phyloP scores from a whole-genome alignment of 2,329 filamentous ascomycete species.

The Cladosporium sp. region DNA sequence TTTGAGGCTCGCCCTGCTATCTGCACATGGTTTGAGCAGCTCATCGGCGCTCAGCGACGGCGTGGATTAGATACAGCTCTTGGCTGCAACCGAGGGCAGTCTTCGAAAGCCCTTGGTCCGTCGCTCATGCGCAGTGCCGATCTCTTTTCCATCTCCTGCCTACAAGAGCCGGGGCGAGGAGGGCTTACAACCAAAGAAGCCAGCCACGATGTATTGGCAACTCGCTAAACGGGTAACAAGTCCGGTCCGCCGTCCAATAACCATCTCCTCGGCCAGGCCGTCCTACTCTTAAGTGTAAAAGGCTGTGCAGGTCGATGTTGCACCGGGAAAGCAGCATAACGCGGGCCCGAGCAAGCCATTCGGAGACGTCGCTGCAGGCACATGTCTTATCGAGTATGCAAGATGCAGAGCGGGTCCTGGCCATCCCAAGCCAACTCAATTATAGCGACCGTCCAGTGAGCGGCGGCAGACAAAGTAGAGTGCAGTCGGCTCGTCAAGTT shows the following conservation, averaged over 20 bases:
- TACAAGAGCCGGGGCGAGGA: not conserved
- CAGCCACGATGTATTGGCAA: conserved; percentile 1
- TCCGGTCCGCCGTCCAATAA: not conserved
- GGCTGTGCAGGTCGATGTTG: too few species aligned
- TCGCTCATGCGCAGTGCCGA: conserved; percentile 4
- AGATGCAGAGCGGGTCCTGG: not conserved
- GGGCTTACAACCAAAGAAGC: conserved; percentile 5
- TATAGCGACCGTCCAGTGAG: not conserved
- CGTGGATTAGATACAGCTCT: conserved; percentile 5
- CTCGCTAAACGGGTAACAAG: not conserved
- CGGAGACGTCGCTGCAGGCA: conserved; percentile 1
- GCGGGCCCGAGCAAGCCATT: not conserved
- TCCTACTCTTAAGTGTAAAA: not conserved
- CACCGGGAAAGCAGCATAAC: too few species aligned
- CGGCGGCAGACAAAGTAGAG: not conserved
- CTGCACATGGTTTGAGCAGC: not conserved
- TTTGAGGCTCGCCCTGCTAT: not conserved
- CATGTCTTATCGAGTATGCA: conserved; percentile 2
- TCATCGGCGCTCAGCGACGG: not conserved
- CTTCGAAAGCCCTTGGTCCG: not conserved
- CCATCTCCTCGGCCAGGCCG: not conserved
- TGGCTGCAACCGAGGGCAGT: not conserved
- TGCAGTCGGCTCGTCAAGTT: not conserved
- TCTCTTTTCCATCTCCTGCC: conserved; percentile 1
- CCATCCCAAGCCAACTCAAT: conserved; percentile 4